These are phyloP conservation scores for Crithidia fasciculata DNA, from an alignment of 208 protist species.

Conservation along the genomic window DNA sequence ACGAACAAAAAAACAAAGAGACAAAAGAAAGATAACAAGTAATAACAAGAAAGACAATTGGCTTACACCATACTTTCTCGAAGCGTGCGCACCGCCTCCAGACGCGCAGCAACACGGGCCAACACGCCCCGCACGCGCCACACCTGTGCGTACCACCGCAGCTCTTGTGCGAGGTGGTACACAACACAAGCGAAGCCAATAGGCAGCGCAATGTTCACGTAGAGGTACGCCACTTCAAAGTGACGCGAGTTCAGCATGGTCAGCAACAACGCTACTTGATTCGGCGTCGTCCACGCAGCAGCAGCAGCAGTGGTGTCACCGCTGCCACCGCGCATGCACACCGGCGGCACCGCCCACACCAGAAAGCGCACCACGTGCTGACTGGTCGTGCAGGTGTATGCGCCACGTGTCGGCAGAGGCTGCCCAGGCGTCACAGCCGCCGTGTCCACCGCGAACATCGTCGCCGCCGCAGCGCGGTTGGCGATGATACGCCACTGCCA, in stretches of 20 bases:
- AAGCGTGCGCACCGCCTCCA: not conserved
- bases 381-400: constrained; percentile 13
- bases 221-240: constrained; percentile 29
- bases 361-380: constrained; percentile 4
- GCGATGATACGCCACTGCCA: constrained; percentile 26
- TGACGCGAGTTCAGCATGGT: constrained; percentile 16
- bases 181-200: constrained; percentile 10
- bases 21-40: too few species aligned
- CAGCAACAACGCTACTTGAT: constrained; percentile 27
- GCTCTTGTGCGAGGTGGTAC: constrained; percentile 9
- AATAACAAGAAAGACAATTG: too few species aligned
- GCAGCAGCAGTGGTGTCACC: not conserved
- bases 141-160: constrained; percentile 8
- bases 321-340: not conserved
- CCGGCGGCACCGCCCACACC: constrained; percentile 12
- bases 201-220: constrained; percentile 27
- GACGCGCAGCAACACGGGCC: not conserved
- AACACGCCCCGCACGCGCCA: constrained; percentile 11
- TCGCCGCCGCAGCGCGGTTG: constrained; percentile 3
- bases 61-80: constrained; percentile 1
- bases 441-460: constrained; percentile 25
- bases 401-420: not conserved
- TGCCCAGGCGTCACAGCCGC: not conserved
- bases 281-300: constrained; percentile 13
- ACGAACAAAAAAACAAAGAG: too few species aligned